Base-by-base conservation (phyloP, 2,329 filamentous ascomycete species). In the Fusarium sp. region DNA sequence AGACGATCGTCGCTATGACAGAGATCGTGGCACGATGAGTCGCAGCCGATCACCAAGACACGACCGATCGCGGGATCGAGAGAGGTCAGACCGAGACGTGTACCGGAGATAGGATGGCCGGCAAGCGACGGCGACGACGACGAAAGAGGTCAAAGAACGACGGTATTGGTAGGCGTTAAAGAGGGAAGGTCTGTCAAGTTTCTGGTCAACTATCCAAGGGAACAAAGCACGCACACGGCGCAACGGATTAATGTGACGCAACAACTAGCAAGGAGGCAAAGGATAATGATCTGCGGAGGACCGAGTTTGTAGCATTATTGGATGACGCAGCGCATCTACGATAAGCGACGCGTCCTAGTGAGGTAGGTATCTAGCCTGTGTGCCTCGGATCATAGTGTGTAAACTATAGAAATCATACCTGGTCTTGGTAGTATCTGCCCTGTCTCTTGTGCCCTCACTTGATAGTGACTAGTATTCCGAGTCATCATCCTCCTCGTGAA, bases 401-500 rank as follows among this genome's bases (percentile, higher is more conserved):
- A 64, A 50, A 56, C 36, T 62, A 62, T 62, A 54, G 57, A 33
- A 33, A 54, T 31, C 20, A 57, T 62, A 36, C 57, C 58, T 62
- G 42, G 23, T 42, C 8, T 61, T 59, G 51, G 61, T 58, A 58
- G 42, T 55, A 27, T 53, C 31, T 56, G 44, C 31, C 29, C 40
- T 23, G 33, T 58, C 55, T 55, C 18, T 13, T 36, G 29, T 23
- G 46, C 44, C 27, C 18, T 54, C 27, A 27, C 4, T 16, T 6
- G 1, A 53, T 29, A 58, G 16, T 38, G 29, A 58, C 69, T 55
- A 71, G 42, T 69, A 75, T 40, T 84, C 85, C 20, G 84, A 87
- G 71, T 83, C 83, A 75, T 91, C 90, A 56, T 90, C 89, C 76
- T 93, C 91, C 76, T 93, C 91, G 62, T 90, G 84, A 67, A 93